These are phyloP conservation scores for Pseudisothecium myosuroides DNA, from an alignment of 225 moss, liverwort and hornwort genomes.

Conservation along the genomic window DNA sequence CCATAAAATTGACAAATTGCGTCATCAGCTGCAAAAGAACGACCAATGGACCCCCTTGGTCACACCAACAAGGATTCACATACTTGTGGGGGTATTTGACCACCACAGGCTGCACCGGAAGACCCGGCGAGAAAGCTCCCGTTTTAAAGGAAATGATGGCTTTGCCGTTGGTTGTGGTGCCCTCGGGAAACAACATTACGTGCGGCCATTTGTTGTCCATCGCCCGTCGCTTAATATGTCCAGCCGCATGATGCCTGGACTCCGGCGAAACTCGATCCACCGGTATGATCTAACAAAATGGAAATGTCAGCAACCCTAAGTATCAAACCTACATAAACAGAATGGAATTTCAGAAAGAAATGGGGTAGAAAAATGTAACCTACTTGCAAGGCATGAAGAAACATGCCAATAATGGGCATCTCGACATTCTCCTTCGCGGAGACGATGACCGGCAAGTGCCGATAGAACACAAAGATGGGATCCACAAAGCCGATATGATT, in stretches of 20 bases:
- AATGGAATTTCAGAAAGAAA: neutral
- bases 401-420: constrained; percentile 61
- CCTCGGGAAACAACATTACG: constrained; percentile 48
- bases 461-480: constrained; percentile 54
- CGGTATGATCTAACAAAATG: constrained; percentile 29
- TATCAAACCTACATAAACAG: neutral
- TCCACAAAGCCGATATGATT: constrained; percentile 60
- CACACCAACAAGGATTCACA: constrained; percentile 57
- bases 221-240: constrained; percentile 33
- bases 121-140: constrained; percentile 42
- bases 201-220: constrained; percentile 60
- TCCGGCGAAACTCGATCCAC: constrained; percentile 41
- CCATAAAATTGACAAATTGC: constrained; percentile 51
- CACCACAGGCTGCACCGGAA: constrained; percentile 49
- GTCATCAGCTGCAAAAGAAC: constrained; percentile 54
- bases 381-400: constrained; percentile 51
- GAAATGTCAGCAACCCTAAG: neutral
- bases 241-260: constrained; percentile 51
- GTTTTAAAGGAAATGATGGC: constrained; percentile 50
- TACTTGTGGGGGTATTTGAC: constrained; percentile 46
- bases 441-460: constrained; percentile 57
- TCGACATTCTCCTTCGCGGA: constrained; percentile 56
- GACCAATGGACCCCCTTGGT: constrained; percentile 48
- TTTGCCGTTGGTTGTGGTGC: constrained; percentile 54
- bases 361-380: neutral